A percentile compares a stretch with the other conserved stretches of the same genome.
These are phyloP conservation scores for Metschnikowia matae DNA, from an alignment of 805 yeast genomes.

Conservation along the genomic window DNA sequence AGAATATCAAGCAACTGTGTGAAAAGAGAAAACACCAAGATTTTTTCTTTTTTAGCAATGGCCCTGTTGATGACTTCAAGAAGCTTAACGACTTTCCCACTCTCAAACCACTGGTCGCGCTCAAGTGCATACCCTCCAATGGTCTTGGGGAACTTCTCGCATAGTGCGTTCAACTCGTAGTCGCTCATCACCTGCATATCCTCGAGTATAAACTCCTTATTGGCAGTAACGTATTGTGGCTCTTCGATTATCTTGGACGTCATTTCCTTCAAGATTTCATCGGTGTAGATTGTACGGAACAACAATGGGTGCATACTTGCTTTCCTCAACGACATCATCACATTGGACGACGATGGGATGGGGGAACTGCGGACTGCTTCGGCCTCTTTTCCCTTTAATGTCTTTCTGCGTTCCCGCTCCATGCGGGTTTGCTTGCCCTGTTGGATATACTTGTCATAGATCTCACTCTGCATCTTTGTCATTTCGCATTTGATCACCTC, in stretches of 20 bases:
- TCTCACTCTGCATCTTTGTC: constrained; percentile 46
- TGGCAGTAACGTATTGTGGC: constrained; percentile 76
- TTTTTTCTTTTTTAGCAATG: constrained; percentile 58
- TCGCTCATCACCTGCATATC: constrained; percentile 96
- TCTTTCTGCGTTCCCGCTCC: constrained; percentile 44
- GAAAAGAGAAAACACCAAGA: constrained; percentile 83
- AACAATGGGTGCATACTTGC: constrained; percentile 90
- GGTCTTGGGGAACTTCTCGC: constrained; percentile 68
- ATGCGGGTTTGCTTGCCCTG: constrained; percentile 36
- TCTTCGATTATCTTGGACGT: constrained; percentile 75
- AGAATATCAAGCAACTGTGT: constrained; percentile 89
- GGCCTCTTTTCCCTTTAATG: constrained; percentile 33
- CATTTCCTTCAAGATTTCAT: constrained; percentile 59
- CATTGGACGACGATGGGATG: constrained; percentile 53
- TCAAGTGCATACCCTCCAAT: constrained; percentile 50
- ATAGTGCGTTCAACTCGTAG: constrained; percentile 74
- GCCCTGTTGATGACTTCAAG: constrained; percentile 54
- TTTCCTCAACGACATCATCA: constrained; percentile 84
- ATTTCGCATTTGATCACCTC: constrained; percentile 62
- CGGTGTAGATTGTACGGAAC: constrained; percentile 63
- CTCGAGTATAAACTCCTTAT: constrained; percentile 71
- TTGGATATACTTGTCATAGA: constrained; percentile 60
- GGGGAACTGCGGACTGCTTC: constrained; percentile 28
- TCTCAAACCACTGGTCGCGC: constrained; percentile 51
- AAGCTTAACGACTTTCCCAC: constrained; percentile 72